Conservation (phyloP, 129 eudicot genomes). For the Tagetes patula region DNA sequence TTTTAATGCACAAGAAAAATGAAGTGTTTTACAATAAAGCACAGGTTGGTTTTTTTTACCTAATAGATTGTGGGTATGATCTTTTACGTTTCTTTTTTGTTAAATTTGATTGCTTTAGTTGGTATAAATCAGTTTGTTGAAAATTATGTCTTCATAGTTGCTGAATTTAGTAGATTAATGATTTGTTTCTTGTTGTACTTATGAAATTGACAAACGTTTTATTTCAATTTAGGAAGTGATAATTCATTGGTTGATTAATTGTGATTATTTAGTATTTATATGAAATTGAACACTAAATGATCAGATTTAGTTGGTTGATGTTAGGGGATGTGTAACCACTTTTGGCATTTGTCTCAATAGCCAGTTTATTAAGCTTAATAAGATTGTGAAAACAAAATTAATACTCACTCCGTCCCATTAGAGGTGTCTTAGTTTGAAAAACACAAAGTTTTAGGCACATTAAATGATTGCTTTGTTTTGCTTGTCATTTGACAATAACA, state of each 20-base stretch:
- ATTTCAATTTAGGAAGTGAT: background rate
- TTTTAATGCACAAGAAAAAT: conserved; percentile 80
- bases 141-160: background rate
- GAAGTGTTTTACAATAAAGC: conserved; percentile 86
- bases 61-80: background rate
- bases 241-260: background rate
- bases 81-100: too few relatives aligned
- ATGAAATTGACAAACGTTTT: background rate
- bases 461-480: too few relatives aligned
- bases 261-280: background rate
- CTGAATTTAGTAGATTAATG: background rate
- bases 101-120: conserved; percentile 19
- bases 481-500: too few relatives aligned
- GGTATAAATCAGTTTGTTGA: background rate
- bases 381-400: background rate
- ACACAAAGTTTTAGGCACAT: too few relatives aligned
- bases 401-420: too few relatives aligned
- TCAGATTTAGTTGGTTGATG: conserved; percentile 6
- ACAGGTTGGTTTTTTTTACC: conserved; percentile 48
- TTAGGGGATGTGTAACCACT: background rate
- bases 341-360: background rate
- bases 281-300: background rate
- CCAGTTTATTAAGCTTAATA: background rate
- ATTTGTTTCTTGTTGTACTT: background rate
- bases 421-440: too few relatives aligned